These are phyloP conservation scores for Boletus reticuloceps DNA, from an alignment of 768 basidiomycete genomes.

Conservation along the genomic window DNA sequence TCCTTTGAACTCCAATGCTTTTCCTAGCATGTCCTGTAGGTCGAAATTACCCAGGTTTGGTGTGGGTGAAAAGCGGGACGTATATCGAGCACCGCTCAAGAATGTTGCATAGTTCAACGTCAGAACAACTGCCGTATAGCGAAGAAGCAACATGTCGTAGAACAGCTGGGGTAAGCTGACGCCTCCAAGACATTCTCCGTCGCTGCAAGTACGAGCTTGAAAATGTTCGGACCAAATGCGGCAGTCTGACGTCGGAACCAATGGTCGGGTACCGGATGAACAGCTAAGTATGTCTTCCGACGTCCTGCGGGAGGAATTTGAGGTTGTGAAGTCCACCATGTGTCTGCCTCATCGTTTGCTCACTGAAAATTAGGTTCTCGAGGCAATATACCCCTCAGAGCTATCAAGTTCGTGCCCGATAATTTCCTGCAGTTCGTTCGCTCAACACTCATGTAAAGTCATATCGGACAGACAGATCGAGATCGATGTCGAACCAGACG, in stretches of 20 bases:
- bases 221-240: slow-evolving; percentile 13
- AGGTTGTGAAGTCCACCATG: slow-evolving; percentile 49
- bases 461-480: slow-evolving; percentile 77
- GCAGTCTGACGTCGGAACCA: slow-evolving; percentile 18
- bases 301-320: slow-evolving; percentile 81
- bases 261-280: slow-evolving; percentile 27
- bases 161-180: slow-evolving; percentile 10
- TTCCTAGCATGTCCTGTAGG: slow-evolving; percentile 12
- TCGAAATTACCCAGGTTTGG: slow-evolving; percentile 4
- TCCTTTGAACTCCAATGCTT: slow-evolving; percentile 15
- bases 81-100: slow-evolving; percentile 6
- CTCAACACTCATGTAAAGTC: slow-evolving; percentile 66
- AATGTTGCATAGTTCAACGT: not conserved
- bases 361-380: slow-evolving; percentile 64
- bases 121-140: not conserved
- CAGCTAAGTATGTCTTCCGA: slow-evolving; percentile 45
- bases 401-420: slow-evolving; percentile 72
- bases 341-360: slow-evolving; percentile 3
- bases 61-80: slow-evolving; percentile 5
- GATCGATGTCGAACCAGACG: slow-evolving; percentile 88
- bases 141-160: slow-evolving; percentile 11
- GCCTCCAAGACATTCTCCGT: slow-evolving; percentile 21
- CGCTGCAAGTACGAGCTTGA: not conserved
- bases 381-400: slow-evolving; percentile 95
- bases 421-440: slow-evolving; percentile 30